A percentile compares a stretch with the other conserved stretches of the same genome.
Evolutionary conservation across 2,329 filamentous ascomycete species (phyloP).

Genomic region (Rutstroemia sydowiana): DNA sequence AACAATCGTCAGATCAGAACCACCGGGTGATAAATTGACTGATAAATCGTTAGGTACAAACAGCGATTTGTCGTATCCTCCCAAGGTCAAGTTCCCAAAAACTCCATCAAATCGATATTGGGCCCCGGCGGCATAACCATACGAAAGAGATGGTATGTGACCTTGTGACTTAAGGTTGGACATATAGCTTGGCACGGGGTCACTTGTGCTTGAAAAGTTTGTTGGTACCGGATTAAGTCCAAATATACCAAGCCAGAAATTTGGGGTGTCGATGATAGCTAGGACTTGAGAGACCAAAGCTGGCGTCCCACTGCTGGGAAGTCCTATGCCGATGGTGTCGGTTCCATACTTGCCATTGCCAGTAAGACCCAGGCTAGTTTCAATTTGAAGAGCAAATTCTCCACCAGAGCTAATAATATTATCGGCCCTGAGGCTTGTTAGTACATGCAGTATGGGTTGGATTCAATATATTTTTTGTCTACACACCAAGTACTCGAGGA

Average conservation of each 20-base stretch:
- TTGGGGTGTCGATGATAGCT: conserved; percentile 27
- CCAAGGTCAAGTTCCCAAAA: conserved; percentile 22
- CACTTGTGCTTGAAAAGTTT: conserved; percentile 15
- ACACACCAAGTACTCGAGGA: conserved; percentile 32
- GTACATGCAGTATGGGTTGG: not conserved
- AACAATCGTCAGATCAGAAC: conserved; percentile 33
- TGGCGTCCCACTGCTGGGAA: conserved; percentile 11
- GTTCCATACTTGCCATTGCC: conserved; percentile 20
- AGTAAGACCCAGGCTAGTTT: conserved; percentile 13
- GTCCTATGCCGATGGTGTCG: conserved; percentile 18
- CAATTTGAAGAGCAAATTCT: conserved; percentile 17
- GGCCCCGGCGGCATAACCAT: conserved; percentile 38
- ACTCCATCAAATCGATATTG: conserved; percentile 30
- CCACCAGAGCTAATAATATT: conserved; percentile 13
- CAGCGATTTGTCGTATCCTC: conserved; percentile 36
- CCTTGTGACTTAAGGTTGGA: conserved; percentile 32
- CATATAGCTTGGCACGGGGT: conserved; percentile 30
- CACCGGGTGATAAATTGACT: conserved; percentile 32
- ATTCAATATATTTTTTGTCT: not conserved
- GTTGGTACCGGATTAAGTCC: conserved; percentile 20
- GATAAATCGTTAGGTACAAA: conserved; percentile 33
- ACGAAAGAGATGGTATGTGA: conserved; percentile 35
- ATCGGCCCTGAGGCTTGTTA: conserved; percentile 12
- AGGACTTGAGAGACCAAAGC: conserved; percentile 20
- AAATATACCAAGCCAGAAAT: conserved; percentile 23